Evolutionary conservation across 805 yeast species (phyloP), one percentile per base, ranked within the genome.

Genomic region (Hanseniaspora thailandica): DNA sequence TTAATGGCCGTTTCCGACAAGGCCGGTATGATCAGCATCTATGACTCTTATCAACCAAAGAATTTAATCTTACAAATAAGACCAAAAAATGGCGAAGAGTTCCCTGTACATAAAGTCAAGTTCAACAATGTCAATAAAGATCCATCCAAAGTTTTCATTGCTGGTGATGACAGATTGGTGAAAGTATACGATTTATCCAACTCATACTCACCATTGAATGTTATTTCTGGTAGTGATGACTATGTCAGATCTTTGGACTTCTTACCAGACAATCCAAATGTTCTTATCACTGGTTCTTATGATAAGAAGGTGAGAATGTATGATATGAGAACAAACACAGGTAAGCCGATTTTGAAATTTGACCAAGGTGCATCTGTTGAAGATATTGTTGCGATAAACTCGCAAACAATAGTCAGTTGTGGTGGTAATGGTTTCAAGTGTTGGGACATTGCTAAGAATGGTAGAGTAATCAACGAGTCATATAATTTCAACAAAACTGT

Each of bases 1-100:
- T 75, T 93, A 45, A 67, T 93, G 28, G 94, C 84, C 20, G 97
- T 97, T 4, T 94, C 96, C 61, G 98, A 93, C 70, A 96, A 95
- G 13, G 80, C 93, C 3, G 98, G 98, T 19, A 66, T 86, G 54
- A 95, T 93, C 13, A 94, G 94, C 57, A 81, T 89, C 9, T 90
- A 85, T 63, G 97, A 93, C 66, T 81, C 95, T 31, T 72, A 76
- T 54, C 82, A 79, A 59, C 88, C 95, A 41, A 74, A 95, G 60
- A 80, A 86, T 22, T 71, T 88, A 22, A 72, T 90, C 54, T 85
- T 90, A 35, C 80, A 93, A 22, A 73, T 93, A 47, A 78, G 80
- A 54, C 96, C 97, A 5, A 47, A 53, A 30, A 33, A 31, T 3
- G 81, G 94, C 0, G 69, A 83, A 4, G 89, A 86, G 66, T 50